Evolutionary conservation across 2,329 filamentous ascomycete genomes (phyloP), one percentile per base, ranked within the genome.

Genomic region (Akanthomyces uredinophilus): DNA sequence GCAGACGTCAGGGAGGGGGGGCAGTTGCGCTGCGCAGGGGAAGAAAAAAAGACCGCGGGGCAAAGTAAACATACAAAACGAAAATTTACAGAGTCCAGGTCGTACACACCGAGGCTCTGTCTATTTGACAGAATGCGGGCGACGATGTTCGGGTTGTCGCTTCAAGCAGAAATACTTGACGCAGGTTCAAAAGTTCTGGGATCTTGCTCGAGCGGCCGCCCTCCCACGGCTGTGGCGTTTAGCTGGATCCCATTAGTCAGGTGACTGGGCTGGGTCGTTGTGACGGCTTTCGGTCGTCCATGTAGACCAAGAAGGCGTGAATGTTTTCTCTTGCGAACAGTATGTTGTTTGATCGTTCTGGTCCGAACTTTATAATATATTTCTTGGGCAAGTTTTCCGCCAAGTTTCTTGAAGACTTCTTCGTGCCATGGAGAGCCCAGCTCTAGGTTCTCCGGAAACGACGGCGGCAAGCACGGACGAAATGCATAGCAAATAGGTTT

Each of bases 221-320:
- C 59, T 55, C 59, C 59, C 43, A 62, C 60, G 60, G 60, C 53
- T 57, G 60, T 62, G 60, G 60, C 60, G 60, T 57, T 52, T 58
- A 52, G 54, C 41, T 56, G 52, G 46, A 52, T 62, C 53, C 53
- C 60, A 58, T 62, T 57, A 57, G 60, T 62, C 60, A 62, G 60
- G 60, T 62, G 60, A 62, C 60, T 62, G 39, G 29, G 37, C 44
- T 52, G 37, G 43, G 44, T 51, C 51, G 27, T 37, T 22, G 47
- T 43, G 47, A 27, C n/a, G 39, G 60, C 11, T 41, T 46, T 41
- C 7, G 22, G 32, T 35, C 35, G 35, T 37, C 47, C 22, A 24
- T 47, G 52, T 24, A n/a, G 29, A 41, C 22, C 18, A 14, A 41
- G 39, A 60, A 24, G n/a, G 29, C 4, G 41, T 47, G 13, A 52